Evolutionary conservation across 108 stramenopile species (phyloP).

Genomic region (Cyclostephanos invisitatus): DNA sequence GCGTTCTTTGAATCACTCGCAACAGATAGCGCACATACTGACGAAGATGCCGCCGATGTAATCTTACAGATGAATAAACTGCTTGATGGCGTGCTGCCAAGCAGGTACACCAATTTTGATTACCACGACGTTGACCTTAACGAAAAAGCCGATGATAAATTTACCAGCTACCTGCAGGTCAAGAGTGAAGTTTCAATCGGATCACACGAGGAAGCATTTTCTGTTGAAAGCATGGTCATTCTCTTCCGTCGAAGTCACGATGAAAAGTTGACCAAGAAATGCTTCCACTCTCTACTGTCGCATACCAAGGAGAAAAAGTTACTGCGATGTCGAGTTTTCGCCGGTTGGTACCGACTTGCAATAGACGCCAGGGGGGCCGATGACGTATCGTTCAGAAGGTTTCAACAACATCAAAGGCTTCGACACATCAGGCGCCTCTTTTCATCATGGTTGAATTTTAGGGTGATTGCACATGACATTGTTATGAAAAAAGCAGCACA

Average conservation of each 20-base stretch:
- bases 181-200: not conserved
- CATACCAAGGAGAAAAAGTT: not conserved
- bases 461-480: too few species aligned
- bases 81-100: not conserved
- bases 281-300: not conserved
- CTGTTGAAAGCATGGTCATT: constrained; percentile 10
- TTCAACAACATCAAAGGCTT: not conserved
- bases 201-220: not conserved
- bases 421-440: constrained; percentile 10
- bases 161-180: constrained; percentile 9
- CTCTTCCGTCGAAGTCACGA: constrained; percentile 17
- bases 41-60: constrained; percentile 11
- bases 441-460: constrained; percentile 3
- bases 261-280: constrained; percentile 4
- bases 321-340: constrained; percentile 1
- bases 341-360: constrained; percentile 3
- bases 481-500: not conserved
- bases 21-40: not conserved
- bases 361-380: not conserved
- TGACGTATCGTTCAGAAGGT: not conserved
- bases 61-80: constrained; percentile 14
- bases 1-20: not conserved
- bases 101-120: not conserved
- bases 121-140: not conserved
- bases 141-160: not conserved